Evolutionary conservation across 73 alveolate genomes (phyloP).

Genomic region (Blepharisma japonicum): DNA sequence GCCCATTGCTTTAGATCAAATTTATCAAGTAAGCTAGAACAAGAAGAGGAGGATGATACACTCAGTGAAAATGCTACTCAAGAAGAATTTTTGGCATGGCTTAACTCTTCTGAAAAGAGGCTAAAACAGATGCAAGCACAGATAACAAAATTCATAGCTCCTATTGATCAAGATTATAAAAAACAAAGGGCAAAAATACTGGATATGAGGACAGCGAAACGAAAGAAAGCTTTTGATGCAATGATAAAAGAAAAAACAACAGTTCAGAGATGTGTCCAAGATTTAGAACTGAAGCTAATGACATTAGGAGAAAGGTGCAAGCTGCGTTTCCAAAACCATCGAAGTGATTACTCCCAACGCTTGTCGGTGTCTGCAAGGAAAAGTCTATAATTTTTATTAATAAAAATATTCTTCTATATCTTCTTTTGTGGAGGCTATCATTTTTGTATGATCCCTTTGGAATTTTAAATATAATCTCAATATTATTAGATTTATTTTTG

Average conservation of each 20-base stretch:
- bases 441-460: too few species aligned
- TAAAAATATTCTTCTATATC: too few species aligned
- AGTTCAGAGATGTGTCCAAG: constrained; percentile 7
- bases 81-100: constrained; percentile 10
- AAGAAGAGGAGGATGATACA: background rate
- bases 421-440: too few species aligned
- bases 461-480: too few species aligned
- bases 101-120: background rate
- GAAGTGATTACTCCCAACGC: background rate
- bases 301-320: constrained; percentile 16
- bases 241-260: constrained; percentile 19
- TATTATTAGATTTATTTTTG: too few species aligned
- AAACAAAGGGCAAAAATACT: background rate
- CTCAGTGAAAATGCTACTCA: constrained; percentile 9
- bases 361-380: constrained; percentile 9
- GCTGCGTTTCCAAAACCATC: background rate
- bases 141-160: background rate
- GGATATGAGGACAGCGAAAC: background rate
- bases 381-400: background rate
- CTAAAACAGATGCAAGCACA: background rate
- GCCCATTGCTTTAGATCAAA: constrained; percentile 25
- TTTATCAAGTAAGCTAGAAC: background rate
- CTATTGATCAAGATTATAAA: constrained; percentile 13
- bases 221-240: constrained; percentile 24
- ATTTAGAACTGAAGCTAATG: background rate